Base-by-base conservation (phyloP, 441 rosid species). In the Eutrema salsugineum region DNA sequence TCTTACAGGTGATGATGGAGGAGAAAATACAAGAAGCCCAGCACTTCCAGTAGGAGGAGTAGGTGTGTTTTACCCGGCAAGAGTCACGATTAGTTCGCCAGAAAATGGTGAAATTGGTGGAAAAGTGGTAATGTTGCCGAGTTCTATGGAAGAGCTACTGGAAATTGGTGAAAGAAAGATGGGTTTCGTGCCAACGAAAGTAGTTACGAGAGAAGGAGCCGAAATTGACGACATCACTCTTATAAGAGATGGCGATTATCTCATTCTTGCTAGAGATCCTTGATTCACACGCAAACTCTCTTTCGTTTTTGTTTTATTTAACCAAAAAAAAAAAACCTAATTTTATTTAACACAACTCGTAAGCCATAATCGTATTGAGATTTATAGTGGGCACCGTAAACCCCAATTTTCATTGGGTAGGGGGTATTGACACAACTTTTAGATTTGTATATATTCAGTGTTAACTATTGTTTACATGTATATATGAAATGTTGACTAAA, bases 191-290 rank as follows among this genome's bases (percentile, higher is more conserved):
- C 76, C 87, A 30, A 81, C 78, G 39, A 89, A 77, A 77, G 73
- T 93, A 55, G 72, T 84, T 11, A 83, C 79, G 12, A 78, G 76
- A 70, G 89, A 82, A 20, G 91, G 92, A 30, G 94, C 92, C 14
- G 90, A 88, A 77, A 79, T 93, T 44, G 97, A 93, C 47, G 91
- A 87, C 27, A 73, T 93, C 39, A 85, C 83, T 15, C 72, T 89
- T 24, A 48, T 93, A 27, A 84, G 98, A 81, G 98, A 93, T 71
- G 97, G 93, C 14, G 98, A 93, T 76, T 81, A 80, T 75, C 88
- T 93, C 48, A 19, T 89, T 74, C 78, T 93, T 58, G 79, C 66
- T 14, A 76, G 82, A 50, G 75, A 71, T 62, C 2, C 72, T 68
- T 68, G 61, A 67, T 55, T 57, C 54, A 42, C n/a, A 55, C 30